Evolutionary conservation across 768 basidiomycete genomes (phyloP).

Genomic region (Boletus tomentosulus): DNA sequence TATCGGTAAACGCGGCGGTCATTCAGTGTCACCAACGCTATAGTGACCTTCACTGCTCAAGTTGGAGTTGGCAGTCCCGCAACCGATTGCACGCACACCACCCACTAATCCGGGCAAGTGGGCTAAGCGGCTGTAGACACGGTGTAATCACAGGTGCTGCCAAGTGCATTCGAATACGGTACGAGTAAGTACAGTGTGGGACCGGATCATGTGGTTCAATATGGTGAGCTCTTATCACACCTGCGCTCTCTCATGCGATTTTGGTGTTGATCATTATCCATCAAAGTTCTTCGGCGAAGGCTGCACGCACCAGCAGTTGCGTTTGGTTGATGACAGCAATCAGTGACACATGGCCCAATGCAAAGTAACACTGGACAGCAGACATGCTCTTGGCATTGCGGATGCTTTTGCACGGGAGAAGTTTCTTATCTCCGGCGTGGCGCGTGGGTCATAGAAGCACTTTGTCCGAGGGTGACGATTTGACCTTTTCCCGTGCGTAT

Average conservation of each 20-base stretch:
- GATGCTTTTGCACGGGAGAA: neutral
- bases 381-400: neutral
- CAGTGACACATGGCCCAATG: neutral
- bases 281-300: neutral
- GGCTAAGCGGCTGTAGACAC: constrained; percentile 13
- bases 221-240: neutral
- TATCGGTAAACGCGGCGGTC: neutral
- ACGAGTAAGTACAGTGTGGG: too few relatives aligned
- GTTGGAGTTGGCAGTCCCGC: constrained; percentile 21
- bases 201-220: neutral
- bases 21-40: constrained; percentile 12
- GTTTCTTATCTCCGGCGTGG: neutral
- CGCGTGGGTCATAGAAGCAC: neutral
- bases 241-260: neutral
- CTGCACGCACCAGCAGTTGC: neutral
- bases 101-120: neutral
- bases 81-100: constrained; percentile 21
- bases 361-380: neutral
- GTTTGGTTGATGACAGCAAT: neutral
- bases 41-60: constrained; percentile 27
- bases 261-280: neutral
- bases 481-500: neutral
- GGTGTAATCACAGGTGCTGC: too few relatives aligned
- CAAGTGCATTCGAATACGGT: too few relatives aligned
- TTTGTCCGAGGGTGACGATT: neutral